Percentiles rank a stretch among this genome's conserved stretches.
Conservation (phyloP, 176 grass and related monocot genomes). For the Areca catechu region DNA sequence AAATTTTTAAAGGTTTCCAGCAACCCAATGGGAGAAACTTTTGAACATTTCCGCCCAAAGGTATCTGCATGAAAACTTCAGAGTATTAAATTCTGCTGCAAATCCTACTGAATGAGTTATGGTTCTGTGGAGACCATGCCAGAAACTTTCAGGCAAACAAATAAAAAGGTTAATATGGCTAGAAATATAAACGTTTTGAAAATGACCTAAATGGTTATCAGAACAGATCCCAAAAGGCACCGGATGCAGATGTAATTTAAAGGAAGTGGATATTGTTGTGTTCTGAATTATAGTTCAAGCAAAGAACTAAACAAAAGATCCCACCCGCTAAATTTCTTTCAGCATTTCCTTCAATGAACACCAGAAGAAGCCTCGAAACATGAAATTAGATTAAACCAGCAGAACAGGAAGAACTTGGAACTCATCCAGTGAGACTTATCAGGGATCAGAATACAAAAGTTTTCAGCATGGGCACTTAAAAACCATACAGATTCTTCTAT, state of each 20-base stretch:
- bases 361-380: too few relatives aligned
- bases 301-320: too few relatives aligned
- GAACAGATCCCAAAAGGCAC: not conserved
- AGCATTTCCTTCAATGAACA: too few relatives aligned
- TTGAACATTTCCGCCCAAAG: constrained; percentile 43
- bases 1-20: constrained; percentile 33
- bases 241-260: too few relatives aligned
- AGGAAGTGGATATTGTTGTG: too few relatives aligned
- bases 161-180: constrained; percentile 5
- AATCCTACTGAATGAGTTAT: not conserved
- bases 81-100: constrained; percentile 31
- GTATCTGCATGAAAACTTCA: constrained; percentile 42
- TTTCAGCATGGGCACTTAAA: not conserved
- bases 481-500: not conserved
- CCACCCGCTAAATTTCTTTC: too few relatives aligned
- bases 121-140: not conserved
- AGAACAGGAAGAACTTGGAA: not conserved
- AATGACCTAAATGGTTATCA: constrained; percentile 39
- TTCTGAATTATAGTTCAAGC: too few relatives aligned
- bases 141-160: not conserved
- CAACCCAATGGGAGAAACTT: constrained; percentile 16
- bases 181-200: constrained; percentile 23
- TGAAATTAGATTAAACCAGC: not conserved
- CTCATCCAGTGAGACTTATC: not conserved
- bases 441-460: not conserved